Evolutionary conservation across 73 alveolate genomes (phyloP).

Genomic region (Paramecium sonneborni): DNA sequence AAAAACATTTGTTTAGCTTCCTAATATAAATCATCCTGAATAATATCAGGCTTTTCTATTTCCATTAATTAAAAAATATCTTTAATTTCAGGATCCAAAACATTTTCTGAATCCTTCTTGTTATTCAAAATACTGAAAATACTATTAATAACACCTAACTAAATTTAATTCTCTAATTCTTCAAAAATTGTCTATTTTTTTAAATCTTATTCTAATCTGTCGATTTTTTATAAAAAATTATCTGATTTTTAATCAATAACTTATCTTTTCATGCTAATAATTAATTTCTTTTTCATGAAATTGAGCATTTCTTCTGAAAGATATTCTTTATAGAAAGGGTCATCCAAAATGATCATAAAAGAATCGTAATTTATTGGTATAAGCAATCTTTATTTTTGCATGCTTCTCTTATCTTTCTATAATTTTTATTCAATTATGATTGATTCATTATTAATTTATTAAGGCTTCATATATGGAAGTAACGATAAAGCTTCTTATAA

Average conservation of each 20-base stretch:
- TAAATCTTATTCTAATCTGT: background rate
- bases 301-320: background rate
- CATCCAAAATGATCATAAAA: slow-evolving; percentile 14
- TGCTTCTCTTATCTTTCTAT: background rate
- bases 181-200: background rate
- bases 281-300: background rate
- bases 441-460: background rate
- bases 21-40: background rate
- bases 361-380: slow-evolving; percentile 44
- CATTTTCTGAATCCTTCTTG: background rate
- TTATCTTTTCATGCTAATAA: background rate
- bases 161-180: background rate
- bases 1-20: background rate
- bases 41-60: background rate
- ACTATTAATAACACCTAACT: background rate
- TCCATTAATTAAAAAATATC: background rate
- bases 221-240: background rate
- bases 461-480: background rate
- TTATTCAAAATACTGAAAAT: background rate
- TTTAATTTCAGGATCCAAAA: background rate
- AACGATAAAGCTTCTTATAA: background rate
- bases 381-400: background rate
- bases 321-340: slow-evolving; percentile 42
- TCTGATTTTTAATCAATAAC: background rate
- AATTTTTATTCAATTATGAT: background rate